Evolutionary conservation across 805 yeast species (phyloP).

Genomic region (Yueomyces sp.): DNA sequence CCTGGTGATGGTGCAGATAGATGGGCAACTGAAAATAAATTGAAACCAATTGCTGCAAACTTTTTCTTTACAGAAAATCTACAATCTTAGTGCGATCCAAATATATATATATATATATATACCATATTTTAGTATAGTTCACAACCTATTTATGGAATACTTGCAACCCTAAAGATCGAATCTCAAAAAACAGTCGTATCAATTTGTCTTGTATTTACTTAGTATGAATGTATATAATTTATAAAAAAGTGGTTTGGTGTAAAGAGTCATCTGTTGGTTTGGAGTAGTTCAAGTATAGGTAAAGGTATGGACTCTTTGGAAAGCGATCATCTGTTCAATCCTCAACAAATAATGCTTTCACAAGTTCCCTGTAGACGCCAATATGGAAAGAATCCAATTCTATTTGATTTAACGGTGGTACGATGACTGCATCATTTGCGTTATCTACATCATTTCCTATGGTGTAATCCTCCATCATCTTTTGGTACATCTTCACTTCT

Average conservation of each 20-base stretch:
- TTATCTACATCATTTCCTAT: conserved; percentile 15
- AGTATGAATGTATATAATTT: no score
- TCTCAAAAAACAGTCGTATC: no score
- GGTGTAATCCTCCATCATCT: conserved; percentile 22
- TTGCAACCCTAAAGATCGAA: no score
- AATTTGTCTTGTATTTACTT: no score
- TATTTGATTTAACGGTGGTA: conserved; percentile 19
- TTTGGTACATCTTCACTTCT: conserved; percentile 22
- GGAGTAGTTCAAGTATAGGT: no score
- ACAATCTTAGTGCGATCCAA: conserved; percentile 1
- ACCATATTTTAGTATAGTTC: no score
- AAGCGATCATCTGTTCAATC: no score
- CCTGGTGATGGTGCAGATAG: conserved; percentile 69
- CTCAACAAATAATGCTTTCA: conserved; percentile 14
- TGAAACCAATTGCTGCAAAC: conserved; percentile 60
- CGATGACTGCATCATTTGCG: conserved; percentile 3
- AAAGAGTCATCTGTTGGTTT: no score
- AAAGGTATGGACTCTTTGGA: no score
- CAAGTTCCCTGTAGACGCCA: conserved; percentile 24
- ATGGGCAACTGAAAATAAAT: conserved; percentile 53
- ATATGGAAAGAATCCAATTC: conserved; percentile 25
- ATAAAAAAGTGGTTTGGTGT: no score
- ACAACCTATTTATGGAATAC: no score
- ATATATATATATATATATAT: neutral
- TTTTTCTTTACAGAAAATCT: conserved; percentile 69